Conservation (phyloP, 352 stramenopile genomes). For the Phytopythium cucurbitacearum region DNA sequence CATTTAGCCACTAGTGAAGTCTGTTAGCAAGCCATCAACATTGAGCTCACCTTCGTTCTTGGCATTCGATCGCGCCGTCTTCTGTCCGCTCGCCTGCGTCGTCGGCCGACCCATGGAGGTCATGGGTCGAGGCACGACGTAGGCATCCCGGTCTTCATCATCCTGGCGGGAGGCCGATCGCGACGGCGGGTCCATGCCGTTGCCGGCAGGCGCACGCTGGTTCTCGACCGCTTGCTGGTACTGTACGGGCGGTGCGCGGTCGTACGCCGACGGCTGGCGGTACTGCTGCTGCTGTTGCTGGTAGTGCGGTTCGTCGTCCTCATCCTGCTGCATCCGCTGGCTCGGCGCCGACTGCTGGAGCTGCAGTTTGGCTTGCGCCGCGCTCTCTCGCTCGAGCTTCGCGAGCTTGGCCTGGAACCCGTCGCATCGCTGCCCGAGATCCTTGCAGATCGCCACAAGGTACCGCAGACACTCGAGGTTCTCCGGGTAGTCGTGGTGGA, state of each 20-base stretch:
- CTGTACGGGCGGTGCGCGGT: too few species aligned
- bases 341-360: constrained; percentile 21
- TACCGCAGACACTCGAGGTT: constrained; percentile 91
- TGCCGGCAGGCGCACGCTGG: constrained; percentile 10
- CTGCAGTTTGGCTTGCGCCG: constrained; percentile 26
- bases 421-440: constrained; percentile 90
- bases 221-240: too few species aligned
- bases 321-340: constrained; percentile 19
- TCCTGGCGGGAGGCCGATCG: constrained; percentile 14
- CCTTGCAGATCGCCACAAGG: constrained; percentile 93
- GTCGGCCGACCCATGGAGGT: constrained; percentile 26
- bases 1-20: constrained; percentile 5
- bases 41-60: constrained; percentile 56
- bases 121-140: constrained; percentile 32
- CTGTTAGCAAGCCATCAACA: constrained; percentile 4
- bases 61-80: constrained; percentile 15
- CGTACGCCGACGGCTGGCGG: constrained; percentile 4
- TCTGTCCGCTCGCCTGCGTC: constrained; percentile 25
- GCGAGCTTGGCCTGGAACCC: constrained; percentile 91
- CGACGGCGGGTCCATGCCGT: constrained; percentile 7
- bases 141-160: constrained; percentile 29
- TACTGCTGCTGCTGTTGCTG: constrained; percentile 23
- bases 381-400: constrained; percentile 81
- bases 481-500: constrained; percentile 92
- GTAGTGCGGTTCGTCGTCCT: constrained; percentile 12